Base-by-base conservation (phyloP, 1,139 yeast species). In the Pichia sp. region DNA sequence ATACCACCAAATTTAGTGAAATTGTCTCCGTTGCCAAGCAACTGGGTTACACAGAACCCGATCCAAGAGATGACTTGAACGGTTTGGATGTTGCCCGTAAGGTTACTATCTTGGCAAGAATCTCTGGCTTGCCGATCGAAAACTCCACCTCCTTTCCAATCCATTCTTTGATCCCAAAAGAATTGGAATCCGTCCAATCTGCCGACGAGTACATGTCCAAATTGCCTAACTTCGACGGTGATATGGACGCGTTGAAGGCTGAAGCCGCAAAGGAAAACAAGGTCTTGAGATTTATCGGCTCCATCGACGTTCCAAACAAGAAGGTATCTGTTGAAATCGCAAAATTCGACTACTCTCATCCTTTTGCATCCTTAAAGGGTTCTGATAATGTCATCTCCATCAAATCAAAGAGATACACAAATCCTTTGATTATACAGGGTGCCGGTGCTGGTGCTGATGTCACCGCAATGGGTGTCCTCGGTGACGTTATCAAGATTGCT, bases 401-500 rank as follows among this genome's bases (percentile, higher is more conserved):
- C 74, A 87, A 85, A 70, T 86, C 97, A 40, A 84, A 87, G 65
- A 87, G 99, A 75, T 93, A 93, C 73, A 81, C 87, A 49, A 90
- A 89, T 72, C 99, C 99, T 56, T 79, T 93, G 71, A 87, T 93
- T 61, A 80, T 93, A 63, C 99, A 93, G 78, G 99, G 99, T 72
- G 99, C 99, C 45, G 99, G 97, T 72, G 99, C 99, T 40, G 99
- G 99, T 73, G 97, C 96, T 57, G 98, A 85, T 45, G 98, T 93
- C 54, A 93, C 99, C 54, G 99, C 99, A 58, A 96, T 95, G 71
- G 99, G 99, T 72, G 97, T 95, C 50, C 79, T 93, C 65, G 96
- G 95, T 52, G 99, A 93, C 70, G 84, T 89, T 38, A 81, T 95
- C 69, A 92, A 88, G 76, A 84, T 89, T 63, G 96, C 95, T 47